phyloP scores from a whole-genome alignment of 768 basidiomycete species.

The Myochromella boudieri region DNA sequence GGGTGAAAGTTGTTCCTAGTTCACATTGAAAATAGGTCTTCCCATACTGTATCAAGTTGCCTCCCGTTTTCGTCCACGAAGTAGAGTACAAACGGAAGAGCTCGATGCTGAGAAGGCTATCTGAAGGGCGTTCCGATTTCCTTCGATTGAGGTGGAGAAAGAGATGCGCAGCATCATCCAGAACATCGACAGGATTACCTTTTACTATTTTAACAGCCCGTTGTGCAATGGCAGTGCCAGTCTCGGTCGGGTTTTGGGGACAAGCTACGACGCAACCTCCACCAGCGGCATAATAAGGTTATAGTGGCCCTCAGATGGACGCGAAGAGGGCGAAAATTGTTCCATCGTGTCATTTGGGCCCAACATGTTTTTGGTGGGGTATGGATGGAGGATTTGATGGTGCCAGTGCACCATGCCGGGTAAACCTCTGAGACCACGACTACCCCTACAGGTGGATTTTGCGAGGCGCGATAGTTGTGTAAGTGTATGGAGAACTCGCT shows the following conservation, averaged over 20 bases:
- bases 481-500: conserved; percentile 61
- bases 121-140: conserved; percentile 47
- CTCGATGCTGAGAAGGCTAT: conserved; percentile 50
- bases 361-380: conserved; percentile 42
- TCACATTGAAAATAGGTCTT: conserved; percentile 47
- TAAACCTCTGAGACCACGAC: conserved; percentile 54
- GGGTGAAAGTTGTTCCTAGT: conserved; percentile 41
- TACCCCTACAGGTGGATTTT: conserved; percentile 51
- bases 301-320: conserved; percentile 50
- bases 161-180: conserved; percentile 60
- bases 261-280: conserved; percentile 42
- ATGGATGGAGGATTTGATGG: conserved; percentile 32
- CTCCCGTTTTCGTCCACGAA: conserved; percentile 41
- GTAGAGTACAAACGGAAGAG: conserved; percentile 48
- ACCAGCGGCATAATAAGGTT: conserved; percentile 41
- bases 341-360: conserved; percentile 52
- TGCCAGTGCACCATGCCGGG: conserved; percentile 58
- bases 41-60: conserved; percentile 47
- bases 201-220: conserved; percentile 37
- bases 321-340: conserved; percentile 53
- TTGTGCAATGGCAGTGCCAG: conserved; percentile 33
- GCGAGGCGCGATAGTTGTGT: conserved; percentile 60
- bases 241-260: conserved; percentile 31
- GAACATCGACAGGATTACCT: conserved; percentile 33
- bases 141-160: conserved; percentile 55